Base-by-base conservation (phyloP, 2,329 filamentous ascomycete genomes). In the Cordyceps tenuipes region DNA sequence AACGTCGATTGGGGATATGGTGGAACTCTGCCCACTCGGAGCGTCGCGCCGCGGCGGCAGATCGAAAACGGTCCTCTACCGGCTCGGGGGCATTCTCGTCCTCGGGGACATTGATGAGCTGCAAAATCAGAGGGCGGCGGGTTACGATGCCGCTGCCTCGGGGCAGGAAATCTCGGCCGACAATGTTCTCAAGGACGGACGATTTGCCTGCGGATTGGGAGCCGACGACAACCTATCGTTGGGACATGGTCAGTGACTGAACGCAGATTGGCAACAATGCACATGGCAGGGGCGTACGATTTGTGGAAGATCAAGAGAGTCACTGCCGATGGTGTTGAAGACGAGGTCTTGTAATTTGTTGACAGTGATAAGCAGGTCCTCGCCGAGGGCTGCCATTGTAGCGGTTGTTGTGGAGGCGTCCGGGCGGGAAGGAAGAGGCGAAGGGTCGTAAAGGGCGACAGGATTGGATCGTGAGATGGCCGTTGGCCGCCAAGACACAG, bases 291-390 rank as follows among this genome's bases (percentile, higher is more conserved):
- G 21, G 79, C 86, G 71, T 86, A 97, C 94, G 82, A 99, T 99
- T 78, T 99, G 94, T 62, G 94, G 94, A 61, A 99, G 80, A 76
- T 99, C 94, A 63, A 99, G 83, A 57, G 93, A 97, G 76, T 99
- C 94, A 79, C 92, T 97, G 76, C 94, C 94, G 75, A 99, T 99
- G 67, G 94, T 99, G 79, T 99, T 99, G 81, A 99, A 99, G 71
- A 99, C 94, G 71, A 99, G 79, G 76, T 97, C 94, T 77, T 99
- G 94, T 70, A 99, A 82, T 81, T 96, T 96, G 82, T 99, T 99
- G 78, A 99, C 94, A 65, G 91, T 95, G 68, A 85, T 86, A 73
- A 99, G 85, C 76, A 99, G 81, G 77, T 99, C 92, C 76, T 99
- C 94, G 72, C 94, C 93, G 69, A 99, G 86, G 70, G 93, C 86